Evolutionary conservation across 768 basidiomycete species (phyloP), one percentile per base, ranked within the genome.

Genomic region (Leucosporidium yakuticum): DNA sequence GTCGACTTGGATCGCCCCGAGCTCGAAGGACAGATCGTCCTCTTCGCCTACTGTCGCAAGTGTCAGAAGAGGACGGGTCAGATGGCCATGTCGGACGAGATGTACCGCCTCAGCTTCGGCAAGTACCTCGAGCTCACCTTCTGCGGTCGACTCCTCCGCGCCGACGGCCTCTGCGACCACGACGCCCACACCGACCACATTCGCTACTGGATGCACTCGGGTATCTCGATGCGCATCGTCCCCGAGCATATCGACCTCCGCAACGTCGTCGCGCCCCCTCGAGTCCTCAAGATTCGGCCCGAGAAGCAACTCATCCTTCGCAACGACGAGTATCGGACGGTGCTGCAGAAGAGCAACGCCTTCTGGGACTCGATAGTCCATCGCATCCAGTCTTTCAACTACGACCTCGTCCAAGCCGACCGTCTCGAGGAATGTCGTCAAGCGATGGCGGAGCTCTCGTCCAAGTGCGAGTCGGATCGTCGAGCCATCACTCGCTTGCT

Each of bases 41-140:
- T 94, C 6, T 97, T 91, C 90, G 91, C 88, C 75, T 78, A 77
- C 58, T 82, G 81, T 67, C 69, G 74, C n/a, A 84, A 85, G 11
- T 99, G 96, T 85, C 87, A 65, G 79, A 87, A 39, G 29, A 44
- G 21, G 32, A 39, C 62, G 44, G 20, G 17, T 6, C 62, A 63
- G 34, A 79, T 89, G 93, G 72, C 87, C 8, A 86, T 91, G 49
- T 91, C 91, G 2, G 88, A 90, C 74, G 92, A 95, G 77, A 92
- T 75, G 83, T 89, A 91, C 75, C 82, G 88, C 64, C 92, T 95
- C 77, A 97, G 94, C 7, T 95, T 97, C 77, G 91, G 89, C 47
- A 94, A 96, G 74, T 98, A 95, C 78, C 84, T 99, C 34, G 95
- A 99, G 77, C 85, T 95, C 32, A 89, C 92, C 76, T 97, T 97